Conservation (phyloP, 139 green algal species). For the Coelastrella sp. region DNA sequence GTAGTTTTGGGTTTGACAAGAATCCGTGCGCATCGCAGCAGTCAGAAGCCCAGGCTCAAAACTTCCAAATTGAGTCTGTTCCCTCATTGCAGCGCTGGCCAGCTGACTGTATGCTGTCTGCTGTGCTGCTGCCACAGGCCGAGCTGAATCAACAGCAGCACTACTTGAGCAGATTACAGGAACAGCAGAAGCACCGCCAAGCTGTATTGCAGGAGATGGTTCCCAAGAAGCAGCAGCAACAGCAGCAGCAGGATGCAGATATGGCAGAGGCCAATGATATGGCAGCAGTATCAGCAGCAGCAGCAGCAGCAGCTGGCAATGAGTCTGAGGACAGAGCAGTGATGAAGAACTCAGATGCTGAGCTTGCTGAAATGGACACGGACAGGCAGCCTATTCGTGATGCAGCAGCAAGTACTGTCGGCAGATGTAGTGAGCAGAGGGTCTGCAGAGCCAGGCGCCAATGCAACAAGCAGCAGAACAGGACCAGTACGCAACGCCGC, state of each 20-base stretch:
- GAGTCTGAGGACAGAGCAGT: background rate
- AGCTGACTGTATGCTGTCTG: too few relatives aligned
- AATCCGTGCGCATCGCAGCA: too few relatives aligned
- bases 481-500: background rate
- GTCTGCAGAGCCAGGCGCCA: background rate
- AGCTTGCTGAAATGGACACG: too few relatives aligned
- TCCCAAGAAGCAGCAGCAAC: background rate
- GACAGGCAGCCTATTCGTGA: background rate
- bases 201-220: background rate
- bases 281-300: background rate
- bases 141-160: background rate
- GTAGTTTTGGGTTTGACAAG: too few relatives aligned
- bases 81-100: too few relatives aligned
- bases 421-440: background rate
- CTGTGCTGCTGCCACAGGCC: background rate
- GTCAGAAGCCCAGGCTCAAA: too few relatives aligned
- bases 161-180: background rate
- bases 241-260: background rate
- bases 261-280: background rate
- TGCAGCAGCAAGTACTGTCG: background rate
- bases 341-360: too few relatives aligned
- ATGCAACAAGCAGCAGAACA: constrained; percentile 1
- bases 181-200: constrained; percentile 10
- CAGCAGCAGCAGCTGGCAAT: background rate
- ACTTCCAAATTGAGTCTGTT: too few relatives aligned